Evolutionary conservation across 768 basidiomycete species (phyloP).

Genomic region (Goffeauzyma gilvescens): DNA sequence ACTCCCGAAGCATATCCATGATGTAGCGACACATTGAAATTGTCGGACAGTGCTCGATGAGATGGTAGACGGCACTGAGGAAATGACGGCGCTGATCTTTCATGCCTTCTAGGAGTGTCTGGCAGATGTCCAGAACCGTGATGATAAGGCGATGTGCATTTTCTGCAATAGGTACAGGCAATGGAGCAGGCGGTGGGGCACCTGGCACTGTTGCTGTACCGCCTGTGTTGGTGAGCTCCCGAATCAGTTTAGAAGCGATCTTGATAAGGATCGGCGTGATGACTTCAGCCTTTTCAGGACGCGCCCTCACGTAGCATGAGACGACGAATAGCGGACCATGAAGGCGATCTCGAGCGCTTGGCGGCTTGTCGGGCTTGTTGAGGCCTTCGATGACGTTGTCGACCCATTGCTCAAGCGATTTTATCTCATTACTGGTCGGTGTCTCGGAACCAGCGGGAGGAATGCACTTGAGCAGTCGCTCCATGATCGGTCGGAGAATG

Average conservation of each 20-base stretch:
- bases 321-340: conserved; percentile 72
- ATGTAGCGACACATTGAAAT: conserved; percentile 58
- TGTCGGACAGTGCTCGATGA: conserved; percentile 81
- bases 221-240: conserved; percentile 57
- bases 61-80: conserved; percentile 52
- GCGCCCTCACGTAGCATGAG: conserved; percentile 59
- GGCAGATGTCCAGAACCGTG: conserved; percentile 69
- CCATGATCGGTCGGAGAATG: conserved; percentile 60
- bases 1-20: conserved; percentile 65
- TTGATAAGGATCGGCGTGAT: conserved; percentile 61
- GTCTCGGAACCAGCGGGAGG: conserved; percentile 37
- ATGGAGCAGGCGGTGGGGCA: conserved; percentile 39
- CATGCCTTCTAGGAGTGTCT: conserved; percentile 56
- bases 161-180: conserved; percentile 1
- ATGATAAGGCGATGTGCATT: conserved; percentile 41
- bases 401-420: conserved; percentile 14
- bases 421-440: conserved; percentile 29
- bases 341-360: conserved; percentile 26
- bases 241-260: conserved; percentile 62
- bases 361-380: conserved; percentile 30
- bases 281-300: conserved; percentile 64
- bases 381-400: conserved; percentile 14
- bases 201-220: too few relatives aligned
- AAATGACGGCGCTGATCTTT: conserved; percentile 72
- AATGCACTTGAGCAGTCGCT: conserved; percentile 54